Conservation (phyloP, 129 eudicot genomes). For the Saposhnikovia divaricata region DNA sequence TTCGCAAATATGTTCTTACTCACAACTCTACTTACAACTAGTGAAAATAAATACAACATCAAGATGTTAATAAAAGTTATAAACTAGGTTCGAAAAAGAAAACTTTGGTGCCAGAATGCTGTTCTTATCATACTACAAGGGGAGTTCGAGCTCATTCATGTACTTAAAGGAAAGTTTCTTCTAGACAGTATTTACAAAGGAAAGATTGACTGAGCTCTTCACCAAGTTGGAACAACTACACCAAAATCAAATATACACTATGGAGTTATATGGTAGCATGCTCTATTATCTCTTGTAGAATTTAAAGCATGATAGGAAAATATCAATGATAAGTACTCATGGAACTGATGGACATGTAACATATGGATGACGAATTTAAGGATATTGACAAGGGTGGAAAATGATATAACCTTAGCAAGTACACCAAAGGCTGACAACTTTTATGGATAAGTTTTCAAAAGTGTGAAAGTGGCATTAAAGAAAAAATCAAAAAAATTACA, state of each 20-base stretch:
- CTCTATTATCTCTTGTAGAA: background rate
- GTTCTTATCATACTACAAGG: background rate
- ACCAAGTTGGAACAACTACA: background rate
- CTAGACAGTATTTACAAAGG: background rate
- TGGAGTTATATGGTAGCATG: background rate
- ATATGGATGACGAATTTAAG: background rate
- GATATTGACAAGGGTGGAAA: background rate
- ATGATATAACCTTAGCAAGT: background rate
- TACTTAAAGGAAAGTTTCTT: background rate
- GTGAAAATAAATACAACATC: background rate
- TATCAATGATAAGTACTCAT: background rate
- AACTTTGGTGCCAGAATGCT: background rate
- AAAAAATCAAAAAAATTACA: background rate
- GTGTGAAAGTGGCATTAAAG: background rate
- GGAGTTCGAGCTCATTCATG: background rate
- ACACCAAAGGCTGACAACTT: background rate
- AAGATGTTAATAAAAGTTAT: background rate
- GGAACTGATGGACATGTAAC: background rate
- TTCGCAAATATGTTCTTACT: background rate
- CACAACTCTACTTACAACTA: background rate
- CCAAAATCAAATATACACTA: background rate
- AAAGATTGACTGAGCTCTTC: background rate
- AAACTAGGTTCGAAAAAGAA: background rate
- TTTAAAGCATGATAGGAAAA: background rate
- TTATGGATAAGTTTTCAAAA: background rate